Conservation (phyloP, 1,284 basidiomycete genomes). For the Coriolopsis trogii region DNA sequence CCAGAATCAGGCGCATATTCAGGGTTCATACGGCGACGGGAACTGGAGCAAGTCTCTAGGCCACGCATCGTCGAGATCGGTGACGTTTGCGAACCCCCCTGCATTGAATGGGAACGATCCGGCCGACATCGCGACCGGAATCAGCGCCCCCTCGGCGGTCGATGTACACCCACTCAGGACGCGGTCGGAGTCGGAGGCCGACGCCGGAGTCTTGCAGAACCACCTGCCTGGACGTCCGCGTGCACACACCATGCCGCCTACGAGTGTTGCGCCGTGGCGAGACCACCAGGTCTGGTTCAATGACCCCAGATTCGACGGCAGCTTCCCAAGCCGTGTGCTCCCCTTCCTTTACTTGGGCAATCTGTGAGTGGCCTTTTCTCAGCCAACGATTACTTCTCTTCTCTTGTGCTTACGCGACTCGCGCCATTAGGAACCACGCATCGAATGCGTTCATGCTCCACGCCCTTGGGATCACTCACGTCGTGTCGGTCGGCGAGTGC, state of each 20-base stretch:
- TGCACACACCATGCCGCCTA: conserved; percentile 67
- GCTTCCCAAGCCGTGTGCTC: conserved; percentile 92
- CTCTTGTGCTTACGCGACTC: conserved; percentile 12
- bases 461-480: conserved; percentile 95
- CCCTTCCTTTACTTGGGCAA: conserved; percentile 97
- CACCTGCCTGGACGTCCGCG: conserved; percentile 51
- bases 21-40: conserved; percentile 1
- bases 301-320: conserved; percentile 90
- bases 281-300: conserved; percentile 92
- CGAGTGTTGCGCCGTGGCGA: conserved; percentile 66
- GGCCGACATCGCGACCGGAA: conserved; percentile 3
- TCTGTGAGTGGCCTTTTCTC: conserved; percentile 57
- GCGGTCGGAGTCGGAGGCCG: conserved; percentile 24
- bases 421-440: conserved; percentile 78
- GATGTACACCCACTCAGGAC: conserved; percentile 21
- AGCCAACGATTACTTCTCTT: not conserved
- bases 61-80: conserved; percentile 47
- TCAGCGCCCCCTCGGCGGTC: conserved; percentile 27
- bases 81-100: conserved; percentile 49
- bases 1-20: conserved; percentile 6
- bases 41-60: conserved; percentile 18
- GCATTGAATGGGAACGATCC: conserved; percentile 4
- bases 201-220: conserved; percentile 5
- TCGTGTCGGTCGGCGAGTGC: conserved; percentile 96
- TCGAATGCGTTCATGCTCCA: conserved; percentile 95